A percentile compares a stretch with the other conserved stretches of the same genome.
These are phyloP conservation scores for Rhizophagus sp. DNA, from an alignment of 192 early-diverging fungal genomes.

Conservation along the genomic window DNA sequence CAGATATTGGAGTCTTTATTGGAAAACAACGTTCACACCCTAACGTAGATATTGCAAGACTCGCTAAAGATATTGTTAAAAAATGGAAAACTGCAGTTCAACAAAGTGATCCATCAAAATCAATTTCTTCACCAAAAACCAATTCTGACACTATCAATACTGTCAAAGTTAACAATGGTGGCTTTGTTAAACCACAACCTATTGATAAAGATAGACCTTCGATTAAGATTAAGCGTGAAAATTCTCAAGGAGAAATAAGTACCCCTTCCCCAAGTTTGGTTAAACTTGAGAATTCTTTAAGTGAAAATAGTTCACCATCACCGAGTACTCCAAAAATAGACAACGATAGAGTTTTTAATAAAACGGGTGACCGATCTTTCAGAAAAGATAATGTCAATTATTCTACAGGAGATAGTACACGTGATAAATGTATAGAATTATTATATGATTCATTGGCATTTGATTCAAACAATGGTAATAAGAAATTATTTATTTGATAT, in stretches of 20 bases:
- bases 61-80: slow-evolving; percentile 71
- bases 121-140: slow-evolving; percentile 40
- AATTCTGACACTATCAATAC: slow-evolving; percentile 20
- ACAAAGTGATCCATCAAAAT: slow-evolving; percentile 29
- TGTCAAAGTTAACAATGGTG: slow-evolving; percentile 28
- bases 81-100: slow-evolving; percentile 83
- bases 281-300: slow-evolving; percentile 26
- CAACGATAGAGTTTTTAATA: slow-evolving; percentile 27
- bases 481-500: not conserved
- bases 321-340: slow-evolving; percentile 41
- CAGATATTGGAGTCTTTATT: slow-evolving; percentile 78
- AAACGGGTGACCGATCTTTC: slow-evolving; percentile 50
- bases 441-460: slow-evolving; percentile 76
- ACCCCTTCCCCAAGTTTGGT: not conserved
- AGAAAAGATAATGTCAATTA: slow-evolving; percentile 57
- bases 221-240: not conserved
- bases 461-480: slow-evolving; percentile 54
- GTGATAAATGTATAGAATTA: slow-evolving; percentile 81
- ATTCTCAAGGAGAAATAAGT: slow-evolving; percentile 9
- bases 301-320: slow-evolving; percentile 34
- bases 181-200: slow-evolving; percentile 9
- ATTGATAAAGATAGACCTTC: slow-evolving; percentile 9
- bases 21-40: slow-evolving; percentile 70
- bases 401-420: slow-evolving; percentile 57
- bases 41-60: slow-evolving; percentile 54